Evolutionary conservation across 2,329 filamentous ascomycete genomes (phyloP).

Genomic region (Ploettnerulaceae sp.): DNA sequence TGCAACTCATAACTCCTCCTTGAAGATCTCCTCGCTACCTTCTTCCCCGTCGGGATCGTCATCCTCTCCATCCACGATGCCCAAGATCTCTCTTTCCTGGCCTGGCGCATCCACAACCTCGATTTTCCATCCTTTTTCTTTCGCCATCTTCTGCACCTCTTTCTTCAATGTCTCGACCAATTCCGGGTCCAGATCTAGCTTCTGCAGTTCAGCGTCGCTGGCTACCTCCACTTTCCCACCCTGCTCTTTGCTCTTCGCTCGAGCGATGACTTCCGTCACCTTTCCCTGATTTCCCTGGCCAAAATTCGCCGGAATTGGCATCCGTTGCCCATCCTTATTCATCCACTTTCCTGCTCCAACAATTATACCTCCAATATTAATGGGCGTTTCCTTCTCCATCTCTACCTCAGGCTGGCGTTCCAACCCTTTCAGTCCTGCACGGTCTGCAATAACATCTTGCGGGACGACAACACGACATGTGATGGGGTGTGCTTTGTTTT

Average conservation of each 20-base stretch:
- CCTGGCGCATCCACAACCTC: slow-evolving; percentile 68
- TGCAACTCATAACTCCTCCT: slow-evolving; percentile 44
- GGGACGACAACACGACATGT: slow-evolving; percentile 56
- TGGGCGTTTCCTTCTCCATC: slow-evolving; percentile 38
- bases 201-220: slow-evolving; percentile 61
- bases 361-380: slow-evolving; percentile 29
- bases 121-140: slow-evolving; percentile 71
- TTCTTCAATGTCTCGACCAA: slow-evolving; percentile 65
- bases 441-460: slow-evolving; percentile 34
- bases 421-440: slow-evolving; percentile 38
- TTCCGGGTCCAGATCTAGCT: slow-evolving; percentile 52
- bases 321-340: slow-evolving; percentile 28
- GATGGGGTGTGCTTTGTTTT: slow-evolving; percentile 58
- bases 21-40: slow-evolving; percentile 47
- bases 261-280: slow-evolving; percentile 24
- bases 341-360: slow-evolving; percentile 31
- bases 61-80: slow-evolving; percentile 58
- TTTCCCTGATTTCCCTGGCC: slow-evolving; percentile 49
- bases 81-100: slow-evolving; percentile 59
- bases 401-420: slow-evolving; percentile 23
- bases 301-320: slow-evolving; percentile 37
- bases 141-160: slow-evolving; percentile 63
- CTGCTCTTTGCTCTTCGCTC: slow-evolving; percentile 28
- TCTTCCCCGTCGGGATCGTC: slow-evolving; percentile 38
- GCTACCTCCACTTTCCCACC: slow-evolving; percentile 37